Base-by-base conservation (phyloP, 1,284 basidiomycete species). In the Megacollybia platyphylla region DNA sequence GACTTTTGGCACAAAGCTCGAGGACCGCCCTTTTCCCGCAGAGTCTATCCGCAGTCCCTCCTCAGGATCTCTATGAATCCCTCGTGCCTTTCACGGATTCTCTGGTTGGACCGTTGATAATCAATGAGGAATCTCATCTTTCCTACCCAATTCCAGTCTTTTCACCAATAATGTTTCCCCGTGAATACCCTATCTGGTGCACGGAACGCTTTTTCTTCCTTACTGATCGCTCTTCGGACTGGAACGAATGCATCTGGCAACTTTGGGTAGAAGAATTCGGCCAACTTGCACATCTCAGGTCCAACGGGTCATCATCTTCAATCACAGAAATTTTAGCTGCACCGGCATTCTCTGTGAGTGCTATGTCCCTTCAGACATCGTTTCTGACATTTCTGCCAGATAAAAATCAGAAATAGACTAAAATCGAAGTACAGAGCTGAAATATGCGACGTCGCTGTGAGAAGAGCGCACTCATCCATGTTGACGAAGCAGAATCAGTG, bases 201-300 rank as follows among this genome's bases (percentile, higher is more conserved):
- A 68, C 71, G 0, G 79, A 82, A 47, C 68, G 77, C 20, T 62
- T 70, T 48, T 71, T 76, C 48, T 51, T 67, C 26, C 54, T 62
- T 36, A 56, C 59, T 32, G 65, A 68, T 9, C 72, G 76, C 18
- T 46, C 53, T 1, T 55, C 62, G 2, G 74, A 79, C 46, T 82
- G 79, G 79, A 62, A 68, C 34, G 74, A 77, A 46, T 82, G 79
- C 55, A 56, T 81, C n/a, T 83, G 79, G 79, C 73, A 75, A 48
- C 48, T 80, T 42, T 75, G 73, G 65, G 61, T 82, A 11, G 69
- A 75, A 46, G 65, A 62, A 44, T 66, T 66, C 27, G 76, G 68
- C 51, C 44, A 57, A 53, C 34, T 64, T 50, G 55, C 50, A 49
- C 50, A 48, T 47, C 46, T 54, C 44, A 51, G 31, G 49, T 31